These are phyloP conservation scores for Sporisorium sorghi DNA, from an alignment of 1,284 basidiomycete genomes.

Conservation along the genomic window DNA sequence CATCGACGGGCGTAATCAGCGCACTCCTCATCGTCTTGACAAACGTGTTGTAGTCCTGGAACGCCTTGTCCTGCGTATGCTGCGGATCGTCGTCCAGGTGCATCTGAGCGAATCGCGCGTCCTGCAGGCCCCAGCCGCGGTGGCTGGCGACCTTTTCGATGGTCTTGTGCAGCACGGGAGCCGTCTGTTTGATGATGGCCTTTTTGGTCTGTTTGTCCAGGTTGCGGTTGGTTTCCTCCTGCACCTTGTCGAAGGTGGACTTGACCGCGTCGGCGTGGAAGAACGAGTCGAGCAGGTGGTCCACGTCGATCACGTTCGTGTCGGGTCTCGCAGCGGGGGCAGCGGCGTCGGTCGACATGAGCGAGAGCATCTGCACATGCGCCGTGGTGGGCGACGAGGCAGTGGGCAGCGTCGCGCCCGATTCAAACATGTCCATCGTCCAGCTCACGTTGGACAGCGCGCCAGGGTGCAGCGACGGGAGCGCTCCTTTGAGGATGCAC, in stretches of 20 bases:
- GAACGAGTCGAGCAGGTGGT: constrained; percentile 35
- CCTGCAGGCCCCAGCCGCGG: constrained; percentile 42
- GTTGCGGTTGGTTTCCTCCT: neutral
- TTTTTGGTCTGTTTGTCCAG: constrained; percentile 36
- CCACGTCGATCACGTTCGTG: constrained; percentile 20
- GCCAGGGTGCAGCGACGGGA: constrained; percentile 25
- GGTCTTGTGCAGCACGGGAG: constrained; percentile 38
- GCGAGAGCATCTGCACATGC: neutral
- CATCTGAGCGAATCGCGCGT: constrained; percentile 22
- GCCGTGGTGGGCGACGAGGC: neutral
- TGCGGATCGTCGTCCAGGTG: constrained; percentile 5
- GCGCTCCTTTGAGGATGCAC: constrained; percentile 18
- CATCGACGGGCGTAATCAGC: constrained; percentile 25
- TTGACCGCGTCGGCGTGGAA: constrained; percentile 38
- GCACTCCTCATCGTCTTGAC: constrained; percentile 42
- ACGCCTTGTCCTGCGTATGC: constrained; percentile 8
- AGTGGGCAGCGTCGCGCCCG: constrained; percentile 15
- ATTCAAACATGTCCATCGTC: constrained; percentile 35
- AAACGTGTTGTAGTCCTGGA: constrained; percentile 44
- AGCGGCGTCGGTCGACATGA: constrained; percentile 5
- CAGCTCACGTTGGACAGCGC: constrained; percentile 21
- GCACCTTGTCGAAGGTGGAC: constrained; percentile 15
- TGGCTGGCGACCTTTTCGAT: constrained; percentile 36
- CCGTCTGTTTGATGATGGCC: constrained; percentile 32
- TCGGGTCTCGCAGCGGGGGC: neutral